Percentiles rank a stretch among this genome's conserved stretches.
These are phyloP conservation scores for Musa itinerans DNA, from an alignment of 176 grass and related monocot species.

Conservation along the genomic window DNA sequence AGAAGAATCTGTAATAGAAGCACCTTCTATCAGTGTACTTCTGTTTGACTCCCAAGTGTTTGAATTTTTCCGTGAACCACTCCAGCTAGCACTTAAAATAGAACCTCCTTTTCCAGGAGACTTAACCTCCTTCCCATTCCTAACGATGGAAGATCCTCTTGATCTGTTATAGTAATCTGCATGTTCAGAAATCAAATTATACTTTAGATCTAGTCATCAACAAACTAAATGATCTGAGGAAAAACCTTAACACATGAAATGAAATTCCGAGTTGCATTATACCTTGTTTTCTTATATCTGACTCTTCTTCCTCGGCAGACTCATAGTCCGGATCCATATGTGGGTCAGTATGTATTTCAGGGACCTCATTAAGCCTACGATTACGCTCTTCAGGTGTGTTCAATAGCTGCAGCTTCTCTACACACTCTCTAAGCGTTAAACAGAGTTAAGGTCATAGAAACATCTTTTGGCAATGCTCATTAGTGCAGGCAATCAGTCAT, in stretches of 20 bases:
- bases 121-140: conserved; percentile 44
- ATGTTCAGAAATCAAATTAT: conserved; percentile 26
- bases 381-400: conserved; percentile 75
- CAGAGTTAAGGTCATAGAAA: conserved; percentile 28
- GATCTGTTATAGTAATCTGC: conserved; percentile 46
- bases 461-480: not conserved
- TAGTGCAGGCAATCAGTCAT: not conserved
- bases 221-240: conserved; percentile 11
- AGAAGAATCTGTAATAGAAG: conserved; percentile 37
- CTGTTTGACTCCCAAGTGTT: conserved; percentile 51
- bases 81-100: conserved; percentile 45
- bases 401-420: conserved; percentile 83
- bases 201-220: conserved; percentile 15
- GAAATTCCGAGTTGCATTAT: conserved; percentile 16
- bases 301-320: conserved; percentile 78
- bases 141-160: conserved; percentile 40
- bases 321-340: conserved; percentile 95
- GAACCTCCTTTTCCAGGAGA: conserved; percentile 28
- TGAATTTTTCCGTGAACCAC: conserved; percentile 30
- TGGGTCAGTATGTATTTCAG: conserved; percentile 85
- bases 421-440: conserved; percentile 89
- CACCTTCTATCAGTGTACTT: conserved; percentile 36
- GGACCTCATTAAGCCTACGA: conserved; percentile 73
- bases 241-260: not conserved
- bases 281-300: conserved; percentile 67